Base-by-base conservation (phyloP, 768 basidiomycete species). In the Pulveroboletus sp. region DNA sequence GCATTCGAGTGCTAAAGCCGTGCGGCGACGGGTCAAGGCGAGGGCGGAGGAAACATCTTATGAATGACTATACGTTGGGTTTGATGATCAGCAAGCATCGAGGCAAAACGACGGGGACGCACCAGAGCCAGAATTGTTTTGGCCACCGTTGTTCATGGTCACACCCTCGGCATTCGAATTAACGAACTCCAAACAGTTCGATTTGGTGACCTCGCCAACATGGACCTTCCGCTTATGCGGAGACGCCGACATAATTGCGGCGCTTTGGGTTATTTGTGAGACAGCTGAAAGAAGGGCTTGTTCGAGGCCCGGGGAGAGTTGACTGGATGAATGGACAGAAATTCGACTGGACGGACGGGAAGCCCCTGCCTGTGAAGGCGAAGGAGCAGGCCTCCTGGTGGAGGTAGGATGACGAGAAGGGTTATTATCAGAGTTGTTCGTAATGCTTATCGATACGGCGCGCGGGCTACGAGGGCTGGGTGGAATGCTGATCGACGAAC, bases 111-210 rank as follows among this genome's bases (percentile, higher is more conserved):
- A 27, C 4, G 14, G 5, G 14, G 19, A 53, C 59, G n/a, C 7
- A 59, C 59, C 51, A 20, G 51, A 46, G 9, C 59, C 59, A 27
- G 43, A 14, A 8, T 50, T 51, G 2, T 45, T 19, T 16, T 1
- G 11, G 17, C 45, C 49, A 11, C 43, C 43, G 29, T 37, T 47
- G 30, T 59, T 53, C 38, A 59, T 5, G 11, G 57, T 60, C 17
- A 47, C 0, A 16, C 54, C 59, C 0, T 49, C 39, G 5, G 34
- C 49, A 3, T 2, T 45, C 1, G 54, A 51, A 22, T 4, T 14
- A 0, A 0, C 34, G 12, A 59, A 12, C 1, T 43, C 43, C 22
- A 56, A 2, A 22, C 47, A 53, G n/a, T 56, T 46, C 9, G 11
- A 13, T 47, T 20, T 56, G 7, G 5, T 26, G n/a, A 38, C 39